Evolutionary conservation across 2,329 filamentous ascomycete genomes (phyloP).

Genomic region (Nemania sp.): DNA sequence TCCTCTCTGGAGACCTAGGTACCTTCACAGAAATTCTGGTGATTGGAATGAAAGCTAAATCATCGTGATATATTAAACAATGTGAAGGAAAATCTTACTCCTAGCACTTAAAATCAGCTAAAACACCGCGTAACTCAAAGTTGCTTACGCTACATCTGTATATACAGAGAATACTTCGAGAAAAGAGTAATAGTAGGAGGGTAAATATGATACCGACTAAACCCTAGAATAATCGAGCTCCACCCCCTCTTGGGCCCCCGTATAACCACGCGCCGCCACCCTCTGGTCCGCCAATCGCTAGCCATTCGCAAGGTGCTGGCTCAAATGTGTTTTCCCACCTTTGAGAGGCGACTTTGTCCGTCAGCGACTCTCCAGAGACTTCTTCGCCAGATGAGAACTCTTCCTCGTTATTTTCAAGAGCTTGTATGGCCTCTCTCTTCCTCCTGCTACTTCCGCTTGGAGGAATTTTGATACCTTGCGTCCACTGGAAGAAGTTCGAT

Average conservation of each 20-base stretch:
- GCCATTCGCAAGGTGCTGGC: slow-evolving; percentile 18
- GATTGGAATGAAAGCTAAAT: too few relatives aligned
- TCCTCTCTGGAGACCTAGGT: too few relatives aligned
- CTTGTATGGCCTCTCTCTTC: background rate
- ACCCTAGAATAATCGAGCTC: slow-evolving; percentile 8
- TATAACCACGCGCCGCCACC: slow-evolving; percentile 9
- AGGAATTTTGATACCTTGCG: slow-evolving; percentile 44
- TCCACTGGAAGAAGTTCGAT: slow-evolving; percentile 47
- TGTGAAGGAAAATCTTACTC: too few relatives aligned
- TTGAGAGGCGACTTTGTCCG: slow-evolving; percentile 1
- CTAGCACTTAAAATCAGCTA: too few relatives aligned
- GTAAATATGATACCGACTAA: background rate
- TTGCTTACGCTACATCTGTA: too few relatives aligned
- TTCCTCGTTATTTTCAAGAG: background rate
- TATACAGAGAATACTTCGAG: too few relatives aligned
- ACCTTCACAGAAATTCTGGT: too few relatives aligned
- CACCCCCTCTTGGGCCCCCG: background rate
- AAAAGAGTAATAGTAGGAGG: too few relatives aligned
- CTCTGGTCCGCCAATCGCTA: slow-evolving; percentile 15
- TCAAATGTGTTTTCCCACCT: slow-evolving; percentile 15
- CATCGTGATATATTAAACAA: too few relatives aligned
- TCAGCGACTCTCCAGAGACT: background rate
- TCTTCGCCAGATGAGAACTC: slow-evolving; percentile 6
- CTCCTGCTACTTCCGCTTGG: background rate
- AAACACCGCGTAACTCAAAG: too few relatives aligned